Base-by-base conservation (phyloP, 345 rosid genomes). In the Eutrema japonicum region DNA sequence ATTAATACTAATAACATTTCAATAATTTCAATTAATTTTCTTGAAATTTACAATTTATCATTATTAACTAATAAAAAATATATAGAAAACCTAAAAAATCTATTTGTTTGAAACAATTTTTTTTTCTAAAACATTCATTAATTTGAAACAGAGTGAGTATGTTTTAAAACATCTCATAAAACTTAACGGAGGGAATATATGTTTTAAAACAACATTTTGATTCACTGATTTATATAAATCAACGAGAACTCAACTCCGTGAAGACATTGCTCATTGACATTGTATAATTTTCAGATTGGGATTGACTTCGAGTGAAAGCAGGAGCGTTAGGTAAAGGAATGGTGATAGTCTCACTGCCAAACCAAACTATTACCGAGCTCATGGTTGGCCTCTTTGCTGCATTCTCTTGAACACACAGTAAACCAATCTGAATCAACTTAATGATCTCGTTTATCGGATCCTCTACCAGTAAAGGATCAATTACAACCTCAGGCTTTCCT, bases 181-280 rank as follows among this genome's bases (percentile, higher is more conserved):
- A 32, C 35, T 3, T 3, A 32, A 32, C 5, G 35, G 6, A 5
- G 35, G 35, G 35, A 32, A 32, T 30, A 30, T 30, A 32, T 32
- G 35, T 32, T 22, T 22, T 32, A 7, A 36, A 40, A 40, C 43
- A 40, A 40, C 43, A 40, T 10, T 3, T 40, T 40, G 43, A 10
- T 8, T 40, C 11, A 40, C 10, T 37, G 1, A 43, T 13, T 26
- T 22, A 41, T 22, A 41, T 3, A 42, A 16, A 27, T 71, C 51
- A 79, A 35, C 86, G 80, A 13, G 66, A 73, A 52, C 61, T 43
- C 69, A 81, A 56, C 47, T 78, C 84, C 7, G 77, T 66, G 65
- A 81, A 75, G 36, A 77, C 76, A 11, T 46, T 72, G 68, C 64
- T 80, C 35, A 73, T 36, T 8, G 81, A 82, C 35, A 65, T 18